A percentile compares a stretch with the other conserved stretches of the same genome.
phyloP scores from a whole-genome alignment of 2,329 filamentous ascomycete species.

The Colletotrichum somersetense region DNA sequence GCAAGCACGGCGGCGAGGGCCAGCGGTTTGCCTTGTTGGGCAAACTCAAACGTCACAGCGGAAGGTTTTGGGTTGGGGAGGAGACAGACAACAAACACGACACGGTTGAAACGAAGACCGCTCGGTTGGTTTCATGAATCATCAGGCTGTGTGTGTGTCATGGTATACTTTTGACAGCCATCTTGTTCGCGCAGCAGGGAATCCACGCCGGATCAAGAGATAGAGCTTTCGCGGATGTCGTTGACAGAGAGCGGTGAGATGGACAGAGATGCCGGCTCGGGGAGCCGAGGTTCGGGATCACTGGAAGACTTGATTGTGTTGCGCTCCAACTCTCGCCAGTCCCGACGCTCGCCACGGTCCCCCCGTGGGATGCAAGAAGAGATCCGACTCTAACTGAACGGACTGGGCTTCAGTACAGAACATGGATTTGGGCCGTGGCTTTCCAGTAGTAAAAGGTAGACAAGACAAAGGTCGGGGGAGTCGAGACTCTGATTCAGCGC shows the following conservation, averaged over 20 bases:
- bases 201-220: not conserved
- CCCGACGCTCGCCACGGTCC: not conserved
- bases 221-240: not conserved
- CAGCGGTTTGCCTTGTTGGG: constrained; percentile 5
- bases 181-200: not conserved
- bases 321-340: not conserved
- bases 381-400: not conserved
- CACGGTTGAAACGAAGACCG: constrained; percentile 20
- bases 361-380: not conserved
- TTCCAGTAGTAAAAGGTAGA: not conserved
- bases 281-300: not conserved
- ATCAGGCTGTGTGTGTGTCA: not conserved
- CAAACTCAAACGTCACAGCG: constrained; percentile 20
- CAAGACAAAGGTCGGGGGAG: not conserved
- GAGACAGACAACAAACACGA: not conserved
- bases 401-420: too few species aligned
- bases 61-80: not conserved
- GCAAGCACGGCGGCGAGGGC: constrained; percentile 11
- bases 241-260: not conserved
- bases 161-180: constrained; percentile 19
- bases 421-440: not conserved
- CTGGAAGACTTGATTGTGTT: not conserved
- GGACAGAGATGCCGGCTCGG: not conserved
- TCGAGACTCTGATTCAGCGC: constrained; percentile 12
- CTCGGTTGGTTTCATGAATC: constrained; percentile 18